phyloP scores from a whole-genome alignment of 352 stramenopile genomes.

The Pythium guiyangense region DNA sequence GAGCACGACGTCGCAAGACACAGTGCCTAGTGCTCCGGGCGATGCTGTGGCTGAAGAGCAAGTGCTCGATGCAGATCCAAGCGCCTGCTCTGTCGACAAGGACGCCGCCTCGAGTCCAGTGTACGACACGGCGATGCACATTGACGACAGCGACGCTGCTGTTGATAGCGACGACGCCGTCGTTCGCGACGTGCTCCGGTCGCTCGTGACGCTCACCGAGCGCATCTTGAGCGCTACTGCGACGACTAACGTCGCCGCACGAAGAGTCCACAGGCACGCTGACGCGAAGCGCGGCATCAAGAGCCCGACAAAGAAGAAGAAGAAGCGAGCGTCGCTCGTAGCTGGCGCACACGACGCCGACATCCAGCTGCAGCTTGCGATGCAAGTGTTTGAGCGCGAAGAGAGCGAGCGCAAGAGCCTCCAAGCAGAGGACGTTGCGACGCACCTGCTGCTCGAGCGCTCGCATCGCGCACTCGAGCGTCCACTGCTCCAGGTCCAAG shows the following conservation, averaged over 20 bases:
- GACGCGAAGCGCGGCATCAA: background rate
- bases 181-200: constrained; percentile 13
- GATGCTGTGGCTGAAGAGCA: background rate
- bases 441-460: constrained; percentile 47
- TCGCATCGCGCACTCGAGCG: constrained; percentile 32
- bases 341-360: constrained; percentile 2
- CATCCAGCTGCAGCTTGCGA: constrained; percentile 9
- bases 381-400: constrained; percentile 42
- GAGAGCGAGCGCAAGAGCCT: constrained; percentile 40
- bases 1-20: background rate
- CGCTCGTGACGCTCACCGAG: constrained; percentile 14
- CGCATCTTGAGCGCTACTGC: constrained; percentile 4
- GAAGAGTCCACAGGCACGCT: background rate
- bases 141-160: too few species aligned
- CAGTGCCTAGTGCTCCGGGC: background rate
- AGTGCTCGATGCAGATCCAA: background rate
- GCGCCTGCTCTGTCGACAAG: too few species aligned
- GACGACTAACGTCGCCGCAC: background rate
- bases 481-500: constrained; percentile 39
- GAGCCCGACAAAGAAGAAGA: constrained; percentile 10
- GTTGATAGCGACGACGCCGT: constrained; percentile 6
- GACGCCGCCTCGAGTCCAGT: too few species aligned
- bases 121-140: too few species aligned
- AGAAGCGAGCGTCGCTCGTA: background rate
- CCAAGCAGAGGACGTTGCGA: constrained; percentile 35